Conservation (phyloP, 176 grass and related monocot species). For the Phyllostachys edulis region DNA sequence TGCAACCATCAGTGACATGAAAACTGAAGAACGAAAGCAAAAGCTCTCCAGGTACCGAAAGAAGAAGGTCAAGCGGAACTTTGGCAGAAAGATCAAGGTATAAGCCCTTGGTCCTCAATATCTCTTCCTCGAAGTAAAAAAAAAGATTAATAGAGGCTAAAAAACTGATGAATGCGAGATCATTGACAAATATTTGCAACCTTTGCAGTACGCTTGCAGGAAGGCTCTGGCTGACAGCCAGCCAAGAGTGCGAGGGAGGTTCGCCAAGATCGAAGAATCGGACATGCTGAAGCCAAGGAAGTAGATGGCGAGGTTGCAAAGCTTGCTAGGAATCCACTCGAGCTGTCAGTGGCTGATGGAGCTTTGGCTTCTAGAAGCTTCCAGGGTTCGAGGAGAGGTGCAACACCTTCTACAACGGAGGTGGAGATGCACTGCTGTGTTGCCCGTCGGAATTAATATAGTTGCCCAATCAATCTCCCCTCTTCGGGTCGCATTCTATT, state of each 20-base stretch:
- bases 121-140: neutral
- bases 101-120: neutral
- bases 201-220: slow-evolving; percentile 86
- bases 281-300: slow-evolving; percentile 54
- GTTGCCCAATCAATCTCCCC: slow-evolving; percentile 25
- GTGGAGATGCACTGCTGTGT: slow-evolving; percentile 5
- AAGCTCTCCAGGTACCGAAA: slow-evolving; percentile 95
- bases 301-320: slow-evolving; percentile 7
- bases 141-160: neutral
- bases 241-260: slow-evolving; percentile 92
- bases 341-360: neutral
- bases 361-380: slow-evolving; percentile 40
- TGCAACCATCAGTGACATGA: slow-evolving; percentile 74
- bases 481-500: slow-evolving; percentile 31
- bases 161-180: neutral
- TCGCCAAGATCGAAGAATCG: slow-evolving; percentile 85
- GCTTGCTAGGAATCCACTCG: neutral
- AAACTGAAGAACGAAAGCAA: slow-evolving; percentile 84
- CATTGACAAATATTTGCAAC: neutral
- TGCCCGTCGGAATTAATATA: slow-evolving; percentile 44
- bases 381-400: neutral
- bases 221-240: slow-evolving; percentile 98
- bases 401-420: neutral
- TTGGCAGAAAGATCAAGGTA: slow-evolving; percentile 99
- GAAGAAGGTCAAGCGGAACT: slow-evolving; percentile 96